Evolutionary conservation across 2,329 filamentous ascomycete species (phyloP).

Genomic region (Fusarium begoniae): DNA sequence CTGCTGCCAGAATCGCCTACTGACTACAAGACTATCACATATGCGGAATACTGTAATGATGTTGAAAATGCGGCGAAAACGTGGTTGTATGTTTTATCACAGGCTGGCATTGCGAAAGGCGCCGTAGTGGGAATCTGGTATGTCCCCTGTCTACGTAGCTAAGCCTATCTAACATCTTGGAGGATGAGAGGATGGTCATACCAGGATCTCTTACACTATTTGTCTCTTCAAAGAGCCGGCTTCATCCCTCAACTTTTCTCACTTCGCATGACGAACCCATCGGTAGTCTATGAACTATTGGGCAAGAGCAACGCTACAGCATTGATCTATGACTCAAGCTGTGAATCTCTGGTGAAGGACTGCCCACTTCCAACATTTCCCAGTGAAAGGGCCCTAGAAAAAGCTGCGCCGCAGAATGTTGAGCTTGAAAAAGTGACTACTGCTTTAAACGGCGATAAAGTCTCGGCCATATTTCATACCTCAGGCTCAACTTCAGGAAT

Average conservation of each 20-base stretch:
- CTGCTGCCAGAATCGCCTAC: accelerated
- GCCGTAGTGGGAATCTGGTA: conserved; percentile 10
- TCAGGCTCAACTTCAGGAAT: conserved; percentile 9
- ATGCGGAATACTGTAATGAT: background rate
- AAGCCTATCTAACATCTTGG: accelerated
- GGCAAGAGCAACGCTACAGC: background rate
- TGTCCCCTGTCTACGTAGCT: accelerated
- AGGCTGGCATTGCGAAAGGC: background rate
- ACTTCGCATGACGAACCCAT: background rate
- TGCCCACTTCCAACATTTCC: background rate
- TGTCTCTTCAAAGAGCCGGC: background rate
- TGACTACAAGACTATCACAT: background rate
- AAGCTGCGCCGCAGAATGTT: accelerated
- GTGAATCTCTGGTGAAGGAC: background rate
- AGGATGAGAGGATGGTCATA: conserved; percentile 12
- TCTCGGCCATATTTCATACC: background rate
- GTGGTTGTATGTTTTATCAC: background rate
- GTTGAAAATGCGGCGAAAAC: background rate
- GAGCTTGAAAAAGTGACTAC: background rate
- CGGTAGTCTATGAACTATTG: background rate
- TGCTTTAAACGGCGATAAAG: background rate
- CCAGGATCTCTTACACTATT: background rate
- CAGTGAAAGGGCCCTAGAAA: accelerated
- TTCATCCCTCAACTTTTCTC: background rate
- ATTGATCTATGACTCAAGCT: background rate